Base-by-base conservation (phyloP, 495 filamentous ascomycete genomes). In the Penicillium canariense region DNA sequence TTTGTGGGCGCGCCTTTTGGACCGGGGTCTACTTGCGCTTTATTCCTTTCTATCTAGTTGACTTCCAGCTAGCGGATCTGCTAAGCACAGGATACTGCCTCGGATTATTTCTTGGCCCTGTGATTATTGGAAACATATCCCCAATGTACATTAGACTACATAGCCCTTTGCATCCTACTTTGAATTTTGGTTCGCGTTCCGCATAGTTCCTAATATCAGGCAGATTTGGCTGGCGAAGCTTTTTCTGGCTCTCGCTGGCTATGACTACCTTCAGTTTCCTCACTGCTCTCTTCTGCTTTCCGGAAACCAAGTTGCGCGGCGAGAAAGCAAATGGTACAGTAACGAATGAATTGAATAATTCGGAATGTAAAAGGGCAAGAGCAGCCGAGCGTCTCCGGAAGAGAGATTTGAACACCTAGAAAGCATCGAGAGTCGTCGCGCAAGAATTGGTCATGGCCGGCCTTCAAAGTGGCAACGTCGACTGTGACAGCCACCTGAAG, bases 1-100 rank as follows among this genome's bases (percentile, higher is more conserved):
- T 86, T 7, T 81, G 86, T 60, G 81, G 85, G 57, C 67, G 83
- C 12, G 84, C 83, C 18, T 74, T 80, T 36, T 82, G 81, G 67
- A 82, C 83, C 27, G 83, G 80, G 1, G 69, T 84, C 2, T 86
- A 86, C 63, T 85, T 82, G 71, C 79, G 72, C 54, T 74, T 2
- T 23, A 14, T 59, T 1, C 50, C 46, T 10, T 3, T 10, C 8
- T 26, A 17, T 3, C 12, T 12, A 28, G 9, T 45, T 22, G 3
- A 11, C 0, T 4, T 11, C 20, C 20, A 1, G 36, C 10, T 31
- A 28, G 35, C 15, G 7, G 35, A 28, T 18, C 7, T 31, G 2
- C 23, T 7, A 45, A 76, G 68, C 50, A 75, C 66, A 51, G 59
- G 63, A 0, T 66, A 72, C 48, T 64, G 68, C 38, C 60, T 74